Percentiles rank a stretch among this genome's conserved stretches.
These are phyloP conservation scores for Gamsiella multidivaricata DNA, from an alignment of 192 early-diverging fungal genomes.

Conservation along the genomic window DNA sequence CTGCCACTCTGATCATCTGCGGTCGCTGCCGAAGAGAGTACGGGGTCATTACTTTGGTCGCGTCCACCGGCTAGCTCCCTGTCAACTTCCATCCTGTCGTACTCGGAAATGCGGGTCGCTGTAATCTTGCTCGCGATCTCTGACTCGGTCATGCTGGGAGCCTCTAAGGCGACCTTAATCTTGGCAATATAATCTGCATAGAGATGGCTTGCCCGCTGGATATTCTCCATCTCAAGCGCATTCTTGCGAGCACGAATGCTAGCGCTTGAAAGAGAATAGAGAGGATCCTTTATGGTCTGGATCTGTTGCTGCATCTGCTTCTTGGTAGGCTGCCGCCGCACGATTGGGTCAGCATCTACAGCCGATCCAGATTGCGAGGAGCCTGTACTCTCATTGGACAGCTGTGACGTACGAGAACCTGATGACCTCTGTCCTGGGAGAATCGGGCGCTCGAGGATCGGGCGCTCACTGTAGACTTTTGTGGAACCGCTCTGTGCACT, in stretches of 20 bases:
- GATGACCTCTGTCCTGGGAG: constrained; percentile 1
- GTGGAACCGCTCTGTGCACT: not conserved
- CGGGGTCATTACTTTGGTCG: not conserved
- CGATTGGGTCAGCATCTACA: not conserved
- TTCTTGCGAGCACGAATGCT: constrained; percentile 52
- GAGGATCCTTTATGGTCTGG: constrained; percentile 28
- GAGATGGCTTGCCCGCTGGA: constrained; percentile 39
- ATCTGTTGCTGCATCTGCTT: constrained; percentile 18
- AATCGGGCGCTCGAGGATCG: constrained; percentile 9
- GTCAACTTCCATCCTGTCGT: constrained; percentile 22
- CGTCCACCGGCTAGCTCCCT: not conserved
- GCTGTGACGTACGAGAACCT: not conserved
- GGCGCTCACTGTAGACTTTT: not conserved
- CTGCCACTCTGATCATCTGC: not conserved
- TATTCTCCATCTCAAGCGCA: constrained; percentile 47
- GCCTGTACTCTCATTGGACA: not conserved
- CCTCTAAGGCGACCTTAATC: constrained; percentile 23
- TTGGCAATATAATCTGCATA: constrained; percentile 40
- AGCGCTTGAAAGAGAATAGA: constrained; percentile 49
- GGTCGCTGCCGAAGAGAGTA: not conserved
- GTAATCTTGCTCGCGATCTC: constrained; percentile 5
- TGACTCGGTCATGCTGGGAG: not conserved
- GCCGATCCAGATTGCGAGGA: too few relatives aligned
- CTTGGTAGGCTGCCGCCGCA: constrained; percentile 12
- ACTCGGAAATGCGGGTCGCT: not conserved